Percentiles rank a stretch among this genome's conserved stretches.
phyloP scores from a whole-genome alignment of 257 asterid genomes.

The Przewalskia tangutica region DNA sequence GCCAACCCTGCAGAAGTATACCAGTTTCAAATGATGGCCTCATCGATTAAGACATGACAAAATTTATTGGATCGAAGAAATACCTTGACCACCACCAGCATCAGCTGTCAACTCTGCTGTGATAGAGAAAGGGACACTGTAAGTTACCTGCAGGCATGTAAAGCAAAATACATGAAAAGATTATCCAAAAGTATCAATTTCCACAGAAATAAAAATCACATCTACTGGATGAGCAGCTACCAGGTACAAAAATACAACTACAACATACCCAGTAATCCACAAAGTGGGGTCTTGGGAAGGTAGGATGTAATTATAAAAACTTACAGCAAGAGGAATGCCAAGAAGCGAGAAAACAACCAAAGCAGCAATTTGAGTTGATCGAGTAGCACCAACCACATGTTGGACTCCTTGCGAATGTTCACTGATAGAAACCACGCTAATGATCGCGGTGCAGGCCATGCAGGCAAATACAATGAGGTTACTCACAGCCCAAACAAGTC shows the following conservation, averaged over 20 bases:
- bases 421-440: slow-evolving; percentile 54
- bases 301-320: slow-evolving; percentile 17
- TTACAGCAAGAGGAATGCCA: slow-evolving; percentile 96
- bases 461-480: slow-evolving; percentile 75
- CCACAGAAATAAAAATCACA: not conserved
- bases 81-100: slow-evolving; percentile 99
- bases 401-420: slow-evolving; percentile 60
- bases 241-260: not conserved
- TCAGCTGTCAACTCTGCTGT: slow-evolving; percentile 98
- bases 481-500: slow-evolving; percentile 83
- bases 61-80: not conserved
- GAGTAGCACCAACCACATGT: slow-evolving; percentile 67
- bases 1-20: slow-evolving; percentile 70
- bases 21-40: slow-evolving; percentile 8
- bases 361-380: slow-evolving; percentile 66
- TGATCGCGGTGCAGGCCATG: slow-evolving; percentile 87
- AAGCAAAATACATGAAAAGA: slow-evolving; percentile 11
- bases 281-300: no score
- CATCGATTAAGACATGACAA: slow-evolving; percentile 6
- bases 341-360: slow-evolving; percentile 81
- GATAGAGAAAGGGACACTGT: slow-evolving; percentile 92
- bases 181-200: not conserved
- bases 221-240: not conserved
- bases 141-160: slow-evolving; percentile 55
- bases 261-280: no score